These are phyloP conservation scores for Russula dissimulans DNA, from an alignment of 768 basidiomycete genomes.

Conservation along the genomic window DNA sequence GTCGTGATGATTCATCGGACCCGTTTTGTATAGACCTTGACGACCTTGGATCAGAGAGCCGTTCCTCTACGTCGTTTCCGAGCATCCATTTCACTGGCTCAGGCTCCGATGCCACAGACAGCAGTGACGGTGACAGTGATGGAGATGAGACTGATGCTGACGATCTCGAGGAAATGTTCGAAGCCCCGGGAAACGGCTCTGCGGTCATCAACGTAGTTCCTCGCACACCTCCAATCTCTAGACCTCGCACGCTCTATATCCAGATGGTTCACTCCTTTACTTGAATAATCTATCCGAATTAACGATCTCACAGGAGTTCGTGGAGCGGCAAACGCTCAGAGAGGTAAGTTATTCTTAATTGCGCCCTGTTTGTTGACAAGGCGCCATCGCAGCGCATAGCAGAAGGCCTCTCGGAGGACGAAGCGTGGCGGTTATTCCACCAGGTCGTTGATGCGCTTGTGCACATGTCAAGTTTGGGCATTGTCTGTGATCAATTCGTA, in stretches of 20 bases:
- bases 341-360: conserved; percentile 41
- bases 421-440: conserved; percentile 84
- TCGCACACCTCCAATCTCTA: conserved; percentile 5
- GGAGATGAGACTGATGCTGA: conserved; percentile 31
- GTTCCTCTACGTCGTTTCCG: conserved; percentile 61
- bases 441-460: conserved; percentile 86
- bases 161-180: conserved; percentile 24
- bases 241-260: conserved; percentile 67
- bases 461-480: conserved; percentile 83
- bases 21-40: conserved; percentile 61
- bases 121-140: conserved; percentile 34
- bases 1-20: conserved; percentile 26
- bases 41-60: conserved; percentile 41
- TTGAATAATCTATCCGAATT: not conserved
- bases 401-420: conserved; percentile 73
- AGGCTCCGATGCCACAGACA: conserved; percentile 33
- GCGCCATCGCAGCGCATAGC: conserved; percentile 48
- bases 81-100: conserved; percentile 64
- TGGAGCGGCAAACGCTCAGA: conserved; percentile 81
- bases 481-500: conserved; percentile 39
- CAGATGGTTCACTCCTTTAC: conserved; percentile 63
- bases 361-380: conserved; percentile 1
- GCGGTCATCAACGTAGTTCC: conserved; percentile 13
- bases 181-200: not conserved
- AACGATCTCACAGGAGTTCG: conserved; percentile 56